A percentile compares a stretch with the other conserved stretches of the same genome.
Evolutionary conservation across 1,284 basidiomycete genomes (phyloP).

Genomic region (Pyrrhoderma lamaoense): DNA sequence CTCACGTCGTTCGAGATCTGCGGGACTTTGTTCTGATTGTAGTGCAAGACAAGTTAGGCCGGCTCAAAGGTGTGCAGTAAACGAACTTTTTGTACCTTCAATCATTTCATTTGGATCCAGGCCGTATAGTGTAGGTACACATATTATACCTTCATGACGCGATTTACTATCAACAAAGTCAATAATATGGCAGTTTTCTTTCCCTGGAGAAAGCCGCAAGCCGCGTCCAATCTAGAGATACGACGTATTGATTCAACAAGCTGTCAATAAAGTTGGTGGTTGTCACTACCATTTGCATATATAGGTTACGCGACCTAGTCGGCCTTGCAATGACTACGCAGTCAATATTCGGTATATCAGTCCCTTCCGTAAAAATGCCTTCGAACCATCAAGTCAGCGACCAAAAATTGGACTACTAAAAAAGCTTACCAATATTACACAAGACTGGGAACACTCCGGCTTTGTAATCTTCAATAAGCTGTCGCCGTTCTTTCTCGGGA

Average conservation of each 20-base stretch:
- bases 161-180: conserved; percentile 83
- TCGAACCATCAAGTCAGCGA: conserved; percentile 8
- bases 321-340: conserved; percentile 84
- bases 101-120: conserved; percentile 67
- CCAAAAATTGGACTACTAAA: not conserved
- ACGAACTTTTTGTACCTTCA: no score
- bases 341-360: conserved; percentile 89
- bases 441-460: conserved; percentile 77
- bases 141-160: conserved; percentile 68
- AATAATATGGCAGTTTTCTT: conserved; percentile 82
- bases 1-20: conserved; percentile 28
- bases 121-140: conserved; percentile 82
- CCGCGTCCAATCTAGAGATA: conserved; percentile 78
- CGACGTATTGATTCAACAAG: not conserved
- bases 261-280: not conserved
- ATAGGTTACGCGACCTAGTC: conserved; percentile 83
- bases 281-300: conserved; percentile 82
- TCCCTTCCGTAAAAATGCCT: conserved; percentile 89
- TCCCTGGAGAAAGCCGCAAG: conserved; percentile 82
- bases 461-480: conserved; percentile 65
- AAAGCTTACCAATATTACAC: conserved; percentile 75
- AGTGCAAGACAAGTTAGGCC: no score
- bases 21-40: conserved; percentile 29
- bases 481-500: conserved; percentile 55
- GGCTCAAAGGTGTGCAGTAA: no score